Evolutionary conservation across 2,329 filamentous ascomycete genomes (phyloP).

Genomic region (Fusarium lyarnte): DNA sequence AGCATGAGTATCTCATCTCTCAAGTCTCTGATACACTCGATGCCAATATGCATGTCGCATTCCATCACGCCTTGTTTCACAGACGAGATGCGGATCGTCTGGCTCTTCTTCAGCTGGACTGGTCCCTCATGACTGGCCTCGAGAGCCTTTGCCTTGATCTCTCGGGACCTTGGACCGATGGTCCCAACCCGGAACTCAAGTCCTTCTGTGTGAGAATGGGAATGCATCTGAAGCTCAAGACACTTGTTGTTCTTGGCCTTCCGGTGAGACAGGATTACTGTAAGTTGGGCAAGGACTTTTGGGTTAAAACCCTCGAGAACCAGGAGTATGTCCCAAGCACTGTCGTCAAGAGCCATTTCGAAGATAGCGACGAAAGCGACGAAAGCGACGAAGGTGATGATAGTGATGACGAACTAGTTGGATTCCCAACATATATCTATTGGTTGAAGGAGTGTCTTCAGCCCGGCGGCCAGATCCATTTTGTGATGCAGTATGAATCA

Average conservation of each 20-base stretch:
- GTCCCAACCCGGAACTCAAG: background rate
- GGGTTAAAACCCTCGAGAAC: conserved; percentile 3
- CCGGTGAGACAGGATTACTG: background rate
- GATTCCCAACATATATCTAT: background rate
- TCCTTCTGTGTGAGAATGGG: background rate
- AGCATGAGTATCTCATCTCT: background rate
- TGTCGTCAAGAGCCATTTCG: background rate
- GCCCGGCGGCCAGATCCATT: conserved; percentile 17
- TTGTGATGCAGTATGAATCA: background rate
- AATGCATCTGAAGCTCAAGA: conserved; percentile 17
- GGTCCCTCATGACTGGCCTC: conserved; percentile 10
- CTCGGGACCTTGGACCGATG: background rate
- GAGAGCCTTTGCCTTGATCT: conserved; percentile 26
- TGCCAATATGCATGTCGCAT: background rate
- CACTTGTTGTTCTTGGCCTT: conserved; percentile 9
- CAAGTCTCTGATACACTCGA: background rate
- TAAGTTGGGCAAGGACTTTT: background rate
- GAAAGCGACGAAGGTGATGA: background rate
- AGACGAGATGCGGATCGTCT: background rate
- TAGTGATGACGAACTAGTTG: background rate
- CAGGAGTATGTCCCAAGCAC: background rate
- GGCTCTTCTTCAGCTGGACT: background rate
- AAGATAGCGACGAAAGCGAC: background rate
- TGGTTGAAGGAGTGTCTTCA: conserved; percentile 15
- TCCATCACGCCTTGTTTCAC: background rate